Conservation (phyloP, 768 basidiomycete genomes). For the Austroboletus eburneus region DNA sequence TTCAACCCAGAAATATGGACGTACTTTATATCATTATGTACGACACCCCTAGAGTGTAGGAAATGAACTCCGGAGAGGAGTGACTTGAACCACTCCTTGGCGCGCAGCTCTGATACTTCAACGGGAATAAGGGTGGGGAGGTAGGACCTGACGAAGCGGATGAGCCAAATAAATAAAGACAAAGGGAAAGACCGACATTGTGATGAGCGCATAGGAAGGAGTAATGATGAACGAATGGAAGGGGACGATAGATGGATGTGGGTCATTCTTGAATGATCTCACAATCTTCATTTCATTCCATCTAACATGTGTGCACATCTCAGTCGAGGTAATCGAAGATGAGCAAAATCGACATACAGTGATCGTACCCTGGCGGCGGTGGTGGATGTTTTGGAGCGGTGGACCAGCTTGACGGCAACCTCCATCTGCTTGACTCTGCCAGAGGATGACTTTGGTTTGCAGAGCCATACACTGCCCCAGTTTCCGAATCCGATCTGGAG, state of each 20-base stretch:
- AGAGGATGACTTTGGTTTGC: constrained; percentile 51
- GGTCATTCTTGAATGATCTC: constrained; percentile 73
- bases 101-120: constrained; percentile 74
- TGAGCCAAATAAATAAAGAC: constrained; percentile 5
- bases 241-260: constrained; percentile 88
- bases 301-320: constrained; percentile 35
- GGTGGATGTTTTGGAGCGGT: constrained; percentile 73
- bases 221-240: constrained; percentile 95
- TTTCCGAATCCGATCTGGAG: constrained; percentile 85
- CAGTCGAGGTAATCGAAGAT: constrained; percentile 1
- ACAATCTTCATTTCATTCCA: constrained; percentile 99
- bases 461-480: constrained; percentile 91
- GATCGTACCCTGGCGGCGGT: constrained; percentile 88
- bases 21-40: constrained; percentile 94
- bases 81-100: constrained; percentile 76
- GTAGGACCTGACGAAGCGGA: constrained; percentile 58
- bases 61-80: constrained; percentile 82
- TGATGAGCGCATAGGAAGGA: constrained; percentile 83
- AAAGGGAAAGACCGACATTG: constrained; percentile 60
- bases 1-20: constrained; percentile 21
- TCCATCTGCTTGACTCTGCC: constrained; percentile 45
- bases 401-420: constrained; percentile 92
- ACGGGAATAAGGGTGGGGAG: constrained; percentile 86
- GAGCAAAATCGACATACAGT: constrained; percentile 47
- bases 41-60: constrained; percentile 77